Evolutionary conservation across 768 basidiomycete genomes (phyloP), one percentile per base, ranked within the genome.

Genomic region (Calocybe gangraenosa): DNA sequence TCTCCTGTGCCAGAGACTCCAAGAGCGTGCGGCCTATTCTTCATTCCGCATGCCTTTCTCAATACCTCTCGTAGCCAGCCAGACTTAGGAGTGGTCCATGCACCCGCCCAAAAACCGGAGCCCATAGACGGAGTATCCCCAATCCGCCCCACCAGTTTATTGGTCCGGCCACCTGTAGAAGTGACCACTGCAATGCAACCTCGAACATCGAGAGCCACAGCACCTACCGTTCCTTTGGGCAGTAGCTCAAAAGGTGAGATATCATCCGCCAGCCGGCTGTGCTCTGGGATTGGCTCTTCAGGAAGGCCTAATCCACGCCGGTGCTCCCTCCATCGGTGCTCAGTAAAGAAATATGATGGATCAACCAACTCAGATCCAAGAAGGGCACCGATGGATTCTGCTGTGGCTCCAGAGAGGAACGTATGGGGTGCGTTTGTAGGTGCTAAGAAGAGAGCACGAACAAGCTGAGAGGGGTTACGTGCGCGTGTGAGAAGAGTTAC

Each of bases 1-100:
- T 91, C 82, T 6, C 90, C 90, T 10, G 90, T 92, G 0, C 89
- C 87, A 22, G 85, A 87, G n/a, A 92, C 66, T 3, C 88, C 87
- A 18, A 92, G 66, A 7, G 79, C 85, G 19, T 56, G 59, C 8
- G 58, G 52, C 34, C 65, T 67, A 2, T 71, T 62, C 17, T 48
- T 59, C 17, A 51, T 44, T n/a, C n/a, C n/a, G n/a, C n/a, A n/a
- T 5, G 52, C 5, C 23, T 40, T 54, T 15, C 19, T 36, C 25
- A 46, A 32, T 0, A 75, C 34, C 17, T 64, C 67, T 31, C 65
- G 63, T 53, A 68, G 52, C 58, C 50, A 46, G 45, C 59, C 23
- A 61, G 58, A 57, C 49, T 62, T 51, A 52, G 37, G 39, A 23
- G 46, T 47, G 44, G 48, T 49, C 88, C 89, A 92, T 63, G 88